These are phyloP conservation scores for Rosa multiflora DNA, from an alignment of 306 rosid species.

Conservation along the genomic window DNA sequence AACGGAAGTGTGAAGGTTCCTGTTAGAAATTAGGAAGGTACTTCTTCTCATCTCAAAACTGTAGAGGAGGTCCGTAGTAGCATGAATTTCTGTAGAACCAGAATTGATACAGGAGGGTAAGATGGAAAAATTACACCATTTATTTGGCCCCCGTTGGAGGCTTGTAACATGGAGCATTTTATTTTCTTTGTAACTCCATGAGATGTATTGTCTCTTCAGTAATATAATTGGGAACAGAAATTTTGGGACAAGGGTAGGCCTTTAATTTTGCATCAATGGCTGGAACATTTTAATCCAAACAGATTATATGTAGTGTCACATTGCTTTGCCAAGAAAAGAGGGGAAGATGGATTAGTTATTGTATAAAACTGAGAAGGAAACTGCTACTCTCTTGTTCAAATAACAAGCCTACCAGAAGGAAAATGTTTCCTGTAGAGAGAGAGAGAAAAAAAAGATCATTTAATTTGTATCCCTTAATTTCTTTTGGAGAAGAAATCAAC, in stretches of 20 bases:
- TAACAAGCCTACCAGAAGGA: no score
- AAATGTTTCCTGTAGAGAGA: no score
- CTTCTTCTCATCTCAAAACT: constrained; percentile 17
- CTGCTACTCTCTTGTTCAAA: no score
- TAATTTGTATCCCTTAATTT: no score
- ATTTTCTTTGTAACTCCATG: neutral
- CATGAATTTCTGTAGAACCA: constrained; percentile 5
- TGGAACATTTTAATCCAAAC: neutral
- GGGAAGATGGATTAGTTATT: no score
- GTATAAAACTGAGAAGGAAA: no score
- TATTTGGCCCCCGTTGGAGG: neutral
- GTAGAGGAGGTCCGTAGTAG: constrained; percentile 15
- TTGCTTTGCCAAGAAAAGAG: neutral
- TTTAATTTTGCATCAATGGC: neutral
- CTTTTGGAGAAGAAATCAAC: no score
- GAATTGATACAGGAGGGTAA: neutral
- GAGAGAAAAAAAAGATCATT: no score
- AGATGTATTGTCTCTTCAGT: neutral
- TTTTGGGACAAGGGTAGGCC: neutral
- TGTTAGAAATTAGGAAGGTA: constrained; percentile 12
- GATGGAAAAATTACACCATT: constrained; percentile 9
- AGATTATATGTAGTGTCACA: neutral
- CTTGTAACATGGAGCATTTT: neutral
- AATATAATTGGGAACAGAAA: neutral
- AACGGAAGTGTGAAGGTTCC: constrained; percentile 12